These are phyloP conservation scores for Aspergillus avenaceus DNA, from an alignment of 495 filamentous ascomycete species.

Conservation along the genomic window DNA sequence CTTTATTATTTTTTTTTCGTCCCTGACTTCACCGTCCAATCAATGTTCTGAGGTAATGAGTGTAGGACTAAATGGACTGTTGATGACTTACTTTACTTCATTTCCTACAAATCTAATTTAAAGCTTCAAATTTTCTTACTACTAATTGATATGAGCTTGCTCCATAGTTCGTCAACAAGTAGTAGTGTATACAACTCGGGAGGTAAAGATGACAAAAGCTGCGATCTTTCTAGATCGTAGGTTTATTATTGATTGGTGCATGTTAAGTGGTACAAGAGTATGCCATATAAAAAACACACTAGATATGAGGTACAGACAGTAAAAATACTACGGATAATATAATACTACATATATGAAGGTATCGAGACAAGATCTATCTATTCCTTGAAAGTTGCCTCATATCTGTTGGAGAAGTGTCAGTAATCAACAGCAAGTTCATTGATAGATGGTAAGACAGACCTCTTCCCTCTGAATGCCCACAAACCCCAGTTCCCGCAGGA, in stretches of 20 bases:
- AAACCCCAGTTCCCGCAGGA: conserved; percentile 95
- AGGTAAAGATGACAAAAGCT: no score
- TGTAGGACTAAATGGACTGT: conserved; percentile 4
- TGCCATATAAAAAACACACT: background rate
- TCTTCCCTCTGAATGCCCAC: conserved; percentile 96
- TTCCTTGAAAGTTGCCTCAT: conserved; percentile 36
- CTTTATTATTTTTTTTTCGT: conserved; percentile 1
- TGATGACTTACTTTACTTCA: background rate
- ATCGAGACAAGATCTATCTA: conserved; percentile 5
- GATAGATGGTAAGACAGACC: conserved; percentile 53
- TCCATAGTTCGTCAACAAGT: no score
- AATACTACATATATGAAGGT: background rate
- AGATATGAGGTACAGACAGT: background rate
- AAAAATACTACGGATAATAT: background rate
- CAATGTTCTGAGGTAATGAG: conserved; percentile 4
- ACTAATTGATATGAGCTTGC: no score
- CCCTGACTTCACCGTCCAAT: conserved; percentile 8
- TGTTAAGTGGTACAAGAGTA: background rate
- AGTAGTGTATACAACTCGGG: no score
- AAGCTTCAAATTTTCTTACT: background rate
- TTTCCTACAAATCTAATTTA: background rate
- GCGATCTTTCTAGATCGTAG: background rate
- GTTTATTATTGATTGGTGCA: background rate
- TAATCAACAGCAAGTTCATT: no score
- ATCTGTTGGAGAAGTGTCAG: conserved; percentile 23